These are phyloP conservation scores for Sugiyamaella qingdaonensis DNA, from an alignment of 805 yeast genomes.

Conservation along the genomic window DNA sequence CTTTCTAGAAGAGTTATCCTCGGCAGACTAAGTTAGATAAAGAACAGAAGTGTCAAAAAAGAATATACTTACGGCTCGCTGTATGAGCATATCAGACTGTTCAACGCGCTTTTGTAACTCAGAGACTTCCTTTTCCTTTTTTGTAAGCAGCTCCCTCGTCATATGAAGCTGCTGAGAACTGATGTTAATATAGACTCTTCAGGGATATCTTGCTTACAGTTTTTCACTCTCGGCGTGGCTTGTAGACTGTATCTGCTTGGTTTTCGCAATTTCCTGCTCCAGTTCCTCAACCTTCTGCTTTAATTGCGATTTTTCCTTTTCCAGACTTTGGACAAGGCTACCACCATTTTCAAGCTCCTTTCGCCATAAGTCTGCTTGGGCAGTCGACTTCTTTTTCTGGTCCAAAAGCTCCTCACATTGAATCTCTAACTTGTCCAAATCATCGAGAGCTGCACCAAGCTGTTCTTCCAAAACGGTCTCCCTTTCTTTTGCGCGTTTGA, in stretches of 20 bases:
- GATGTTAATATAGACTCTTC: slow-evolving; percentile 1
- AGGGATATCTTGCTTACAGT: slow-evolving; percentile 6
- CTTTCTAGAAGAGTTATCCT: slow-evolving; percentile 33
- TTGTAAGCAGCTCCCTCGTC: slow-evolving; percentile 25
- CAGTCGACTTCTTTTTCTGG: slow-evolving; percentile 32
- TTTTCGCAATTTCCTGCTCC: slow-evolving; percentile 27
- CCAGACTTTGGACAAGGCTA: slow-evolving; percentile 34
- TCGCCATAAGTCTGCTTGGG: slow-evolving; percentile 31
- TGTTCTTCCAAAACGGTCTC: slow-evolving; percentile 36
- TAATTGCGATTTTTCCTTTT: slow-evolving; percentile 33
- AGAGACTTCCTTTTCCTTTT: slow-evolving; percentile 28
- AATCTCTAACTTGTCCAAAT: slow-evolving; percentile 30
- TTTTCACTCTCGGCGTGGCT: slow-evolving; percentile 18
- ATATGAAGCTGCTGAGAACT: slow-evolving; percentile 19
- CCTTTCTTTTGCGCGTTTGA: slow-evolving; percentile 41
- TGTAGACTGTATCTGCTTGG: slow-evolving; percentile 20
- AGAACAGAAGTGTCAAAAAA: neutral
- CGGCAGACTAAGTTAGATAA: slow-evolving; percentile 11
- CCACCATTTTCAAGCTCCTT: slow-evolving; percentile 34
- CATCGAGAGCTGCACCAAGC: slow-evolving; percentile 28
- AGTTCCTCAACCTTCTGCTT: slow-evolving; percentile 32
- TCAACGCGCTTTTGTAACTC: slow-evolving; percentile 30
- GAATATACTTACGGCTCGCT: no score
- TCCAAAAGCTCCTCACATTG: slow-evolving; percentile 32
- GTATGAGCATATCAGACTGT: slow-evolving; percentile 19